These are phyloP conservation scores for Uncinocarpus reesii DNA, from an alignment of 2,329 filamentous ascomycete species.

Conservation along the genomic window DNA sequence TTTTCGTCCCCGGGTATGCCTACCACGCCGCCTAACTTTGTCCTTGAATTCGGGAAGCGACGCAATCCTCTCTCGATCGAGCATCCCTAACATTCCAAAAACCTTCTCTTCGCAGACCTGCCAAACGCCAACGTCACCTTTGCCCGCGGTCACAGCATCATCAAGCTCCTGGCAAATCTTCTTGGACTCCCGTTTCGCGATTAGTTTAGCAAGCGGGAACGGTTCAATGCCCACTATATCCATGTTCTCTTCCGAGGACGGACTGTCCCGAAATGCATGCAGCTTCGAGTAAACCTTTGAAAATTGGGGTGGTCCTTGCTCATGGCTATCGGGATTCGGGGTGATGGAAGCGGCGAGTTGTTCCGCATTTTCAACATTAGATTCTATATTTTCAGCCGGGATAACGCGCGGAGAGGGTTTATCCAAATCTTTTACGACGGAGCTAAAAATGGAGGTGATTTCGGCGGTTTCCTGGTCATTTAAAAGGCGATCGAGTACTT, in stretches of 20 bases:
- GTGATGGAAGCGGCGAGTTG: background rate
- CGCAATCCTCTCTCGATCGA: background rate
- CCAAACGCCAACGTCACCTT: slow-evolving; percentile 31
- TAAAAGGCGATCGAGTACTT: background rate
- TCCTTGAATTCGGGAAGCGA: background rate
- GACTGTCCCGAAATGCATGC: slow-evolving; percentile 8
- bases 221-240: slow-evolving; percentile 11
- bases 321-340: background rate
- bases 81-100: slow-evolving; percentile 28
- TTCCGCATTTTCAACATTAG: background rate
- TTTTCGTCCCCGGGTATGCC: background rate
- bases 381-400: background rate
- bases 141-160: slow-evolving; percentile 22
- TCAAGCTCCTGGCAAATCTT: slow-evolving; percentile 27
- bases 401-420: background rate
- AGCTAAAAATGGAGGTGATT: slow-evolving; percentile 12
- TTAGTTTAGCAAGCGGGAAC: slow-evolving; percentile 15
- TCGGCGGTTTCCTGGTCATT: slow-evolving; percentile 1
- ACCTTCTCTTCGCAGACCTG: slow-evolving; percentile 31
- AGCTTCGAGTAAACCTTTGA: slow-evolving; percentile 8
- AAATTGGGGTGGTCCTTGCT: background rate
- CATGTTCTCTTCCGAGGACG: slow-evolving; percentile 2
- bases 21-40: background rate
- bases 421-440: slow-evolving; percentile 7
- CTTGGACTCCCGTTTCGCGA: slow-evolving; percentile 24